phyloP scores from a whole-genome alignment of 192 early-diverging fungal species.

The Coemansia sp. region DNA sequence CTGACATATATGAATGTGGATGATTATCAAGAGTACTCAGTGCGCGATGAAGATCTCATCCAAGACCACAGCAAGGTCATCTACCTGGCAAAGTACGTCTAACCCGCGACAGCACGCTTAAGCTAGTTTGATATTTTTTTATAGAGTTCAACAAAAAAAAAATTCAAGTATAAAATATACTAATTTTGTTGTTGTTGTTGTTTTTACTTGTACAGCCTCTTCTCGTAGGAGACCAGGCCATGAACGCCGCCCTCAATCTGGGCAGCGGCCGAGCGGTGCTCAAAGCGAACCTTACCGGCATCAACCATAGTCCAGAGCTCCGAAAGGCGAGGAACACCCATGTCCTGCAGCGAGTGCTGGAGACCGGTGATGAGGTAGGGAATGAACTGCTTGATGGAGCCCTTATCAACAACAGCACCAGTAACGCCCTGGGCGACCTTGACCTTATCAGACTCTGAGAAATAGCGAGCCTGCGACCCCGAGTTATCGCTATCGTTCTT shows the following conservation, averaged over 20 bases:
- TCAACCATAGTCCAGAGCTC: slow-evolving; percentile 72
- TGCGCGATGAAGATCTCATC: background rate
- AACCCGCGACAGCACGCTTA: too few relatives aligned
- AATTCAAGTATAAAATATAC: too few relatives aligned
- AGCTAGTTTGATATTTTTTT: too few relatives aligned
- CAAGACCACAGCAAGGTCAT: background rate
- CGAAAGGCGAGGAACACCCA: slow-evolving; percentile 75
- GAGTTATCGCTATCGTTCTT: slow-evolving; percentile 64
- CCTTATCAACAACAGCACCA: slow-evolving; percentile 98
- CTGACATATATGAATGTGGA: background rate
- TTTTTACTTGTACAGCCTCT: slow-evolving; percentile 64
- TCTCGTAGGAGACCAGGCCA: slow-evolving; percentile 84
- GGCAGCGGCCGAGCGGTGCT: slow-evolving; percentile 92
- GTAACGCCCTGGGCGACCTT: slow-evolving; percentile 99
- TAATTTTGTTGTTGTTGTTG: too few relatives aligned
- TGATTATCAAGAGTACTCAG: background rate
- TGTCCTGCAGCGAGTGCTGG: slow-evolving; percentile 98
- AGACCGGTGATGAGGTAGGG: slow-evolving; percentile 92
- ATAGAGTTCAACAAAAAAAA: background rate
- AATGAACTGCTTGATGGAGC: slow-evolving; percentile 91
- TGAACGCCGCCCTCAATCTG: slow-evolving; percentile 98
- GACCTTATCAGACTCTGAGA: slow-evolving; percentile 94
- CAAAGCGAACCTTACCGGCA: slow-evolving; percentile 83
- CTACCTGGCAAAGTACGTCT: background rate
- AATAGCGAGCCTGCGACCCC: slow-evolving; percentile 89